Evolutionary conservation across 2,329 filamentous ascomycete genomes (phyloP), one percentile per base, ranked within the genome.

Genomic region (Pezicula neosporulosa): DNA sequence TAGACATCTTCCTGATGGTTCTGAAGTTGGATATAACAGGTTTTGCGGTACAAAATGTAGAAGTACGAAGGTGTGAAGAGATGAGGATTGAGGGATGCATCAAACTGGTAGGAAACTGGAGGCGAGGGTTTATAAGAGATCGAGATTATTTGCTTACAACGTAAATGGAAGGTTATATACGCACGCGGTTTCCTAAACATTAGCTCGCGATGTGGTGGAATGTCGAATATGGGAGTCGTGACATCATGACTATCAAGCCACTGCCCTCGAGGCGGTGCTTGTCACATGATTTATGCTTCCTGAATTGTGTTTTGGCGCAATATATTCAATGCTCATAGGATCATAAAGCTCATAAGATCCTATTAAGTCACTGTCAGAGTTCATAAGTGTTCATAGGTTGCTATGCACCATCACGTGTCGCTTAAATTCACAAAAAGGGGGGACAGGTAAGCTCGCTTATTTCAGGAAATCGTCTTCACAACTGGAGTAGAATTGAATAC

Each of bases 1-100:
- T 54, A 36, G 66, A 54, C 66, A 68, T 69, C 33, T 39, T 38
- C 49, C 33, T 44, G 6, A 19, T 13, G 36, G 35, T 43, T 39
- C 43, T 50, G 47, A 39, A 28, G 16, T 16, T 27, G 36, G 16
- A 15, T 30, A 30, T 37, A 15, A 12, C 28, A 30, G 8, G n/a
- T 36, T 46, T 50, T n/a, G 9, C 13, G 12, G 42, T 38, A 33
- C 28, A 28, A 27, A n/a, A 4, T n/a, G 42, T 50, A 43, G 37
- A 49, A 49, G 47, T 49, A 43, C 47, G 21, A 4, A 36, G 35
- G 41, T 27, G 13, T 46, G 42, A 36, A 15, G 16, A 30, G 6
- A 39, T 16, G 21, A 51, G 21, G 38, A 51, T 27, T 54, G 47
- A 53, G 21, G 49, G 45, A 50, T 41, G 47, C 50, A 51, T 51